Evolutionary conservation across 73 alveolate species (phyloP).

Genomic region (Tetrahymena malaccensis): DNA sequence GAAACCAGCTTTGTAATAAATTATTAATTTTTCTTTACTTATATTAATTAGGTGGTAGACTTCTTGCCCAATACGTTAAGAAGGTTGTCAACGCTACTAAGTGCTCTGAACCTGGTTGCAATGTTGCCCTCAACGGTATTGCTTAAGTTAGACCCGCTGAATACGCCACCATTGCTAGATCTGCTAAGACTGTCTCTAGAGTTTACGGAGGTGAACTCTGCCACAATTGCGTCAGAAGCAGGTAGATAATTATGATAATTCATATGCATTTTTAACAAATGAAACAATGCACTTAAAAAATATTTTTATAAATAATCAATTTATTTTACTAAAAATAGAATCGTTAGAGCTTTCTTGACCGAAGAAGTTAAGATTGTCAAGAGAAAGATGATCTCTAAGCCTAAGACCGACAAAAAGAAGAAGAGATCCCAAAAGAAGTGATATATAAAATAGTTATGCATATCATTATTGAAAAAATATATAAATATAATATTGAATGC

Average conservation of each 20-base stretch:
- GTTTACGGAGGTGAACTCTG: conserved; percentile 62
- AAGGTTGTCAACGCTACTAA: conserved; percentile 35
- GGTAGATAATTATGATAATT: neutral
- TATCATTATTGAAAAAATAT: neutral
- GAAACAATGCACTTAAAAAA: neutral
- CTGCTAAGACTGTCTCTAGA: conserved; percentile 64
- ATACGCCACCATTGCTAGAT: conserved; percentile 40
- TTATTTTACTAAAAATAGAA: conserved; percentile 21
- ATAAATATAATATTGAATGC: neutral
- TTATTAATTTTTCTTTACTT: neutral
- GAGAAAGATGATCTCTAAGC: conserved; percentile 30
- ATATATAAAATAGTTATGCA: neutral
- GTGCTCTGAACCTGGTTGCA: conserved; percentile 35
- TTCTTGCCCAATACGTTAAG: conserved; percentile 50
- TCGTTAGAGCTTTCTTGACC: conserved; percentile 66
- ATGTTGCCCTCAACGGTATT: conserved; percentile 43
- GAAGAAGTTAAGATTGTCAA: conserved; percentile 70
- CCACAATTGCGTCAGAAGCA: conserved; percentile 52
- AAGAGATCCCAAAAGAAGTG: neutral
- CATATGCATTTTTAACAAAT: neutral
- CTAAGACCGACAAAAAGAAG: conserved; percentile 28
- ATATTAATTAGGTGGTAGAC: conserved; percentile 14
- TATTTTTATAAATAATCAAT: neutral
- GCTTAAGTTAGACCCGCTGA: conserved; percentile 46
- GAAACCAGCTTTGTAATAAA: neutral